Evolutionary conservation across 2,329 filamentous ascomycete genomes (phyloP), one percentile per base, ranked within the genome.

Genomic region (Ophiostoma sp.): DNA sequence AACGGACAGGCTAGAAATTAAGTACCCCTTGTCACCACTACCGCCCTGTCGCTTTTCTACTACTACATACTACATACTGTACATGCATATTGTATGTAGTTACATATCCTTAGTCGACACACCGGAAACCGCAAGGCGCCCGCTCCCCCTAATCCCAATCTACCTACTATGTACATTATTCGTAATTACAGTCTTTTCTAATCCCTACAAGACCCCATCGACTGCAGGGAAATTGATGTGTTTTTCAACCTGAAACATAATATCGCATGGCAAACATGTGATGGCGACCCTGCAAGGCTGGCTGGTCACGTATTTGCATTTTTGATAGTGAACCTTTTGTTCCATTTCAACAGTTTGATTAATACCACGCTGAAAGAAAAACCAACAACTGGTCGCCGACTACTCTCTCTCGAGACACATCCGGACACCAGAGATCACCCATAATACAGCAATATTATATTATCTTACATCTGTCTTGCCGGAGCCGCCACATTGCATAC

Each of bases 201-300:
- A 64, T 33, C 1, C 57, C 27, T 31, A 31, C 57, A 31, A 62
- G 52, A 62, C 23, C 33, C 23, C 57, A 39, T 57, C 23, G 23
- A 27, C n/a, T 23, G 1, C 10, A 11, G 54, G n/a, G 10, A 39
- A 13, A n/a, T 23, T 39, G 35, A 36, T 35, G 17, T 64, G 27
- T 31, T 31, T 41, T 65, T 65, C 20, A 65, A 41, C 35, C 23
- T 65, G 62, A 65, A 65, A 65, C 62, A 39, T 39, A 27, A n/a
- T 39, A 35, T 65, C 62, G 62, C 35, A 65, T 65, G 62, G 62
- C 62, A 65, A 39, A 65, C 62, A 65, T 65, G 62, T 39, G 62
- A 65, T 65, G 62, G 33, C 62, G n/a, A 65, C 62, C 62, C 35
- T 65, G 62, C 62, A 65, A 65, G 62, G 62, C 62, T 62, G 57